phyloP scores from a whole-genome alignment of 1,284 basidiomycete species.

The Coniferiporia weirii region DNA sequence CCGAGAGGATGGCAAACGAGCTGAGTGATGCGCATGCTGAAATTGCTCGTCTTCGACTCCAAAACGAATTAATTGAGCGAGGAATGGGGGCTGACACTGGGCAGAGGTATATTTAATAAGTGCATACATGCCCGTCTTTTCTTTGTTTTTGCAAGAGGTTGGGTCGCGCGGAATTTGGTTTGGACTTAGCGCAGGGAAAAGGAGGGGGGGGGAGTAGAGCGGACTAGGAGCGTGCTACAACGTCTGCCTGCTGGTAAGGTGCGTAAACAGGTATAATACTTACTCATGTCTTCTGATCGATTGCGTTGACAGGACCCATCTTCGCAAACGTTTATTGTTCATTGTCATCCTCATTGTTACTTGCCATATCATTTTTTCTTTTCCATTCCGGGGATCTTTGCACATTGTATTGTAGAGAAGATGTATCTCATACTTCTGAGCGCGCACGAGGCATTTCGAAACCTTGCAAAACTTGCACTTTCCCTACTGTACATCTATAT shows the following conservation, averaged over 20 bases:
- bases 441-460: not conserved
- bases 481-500: not conserved
- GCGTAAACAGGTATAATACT: not conserved
- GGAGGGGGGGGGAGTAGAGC: no score
- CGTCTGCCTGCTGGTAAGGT: not conserved
- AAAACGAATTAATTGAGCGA: conserved; percentile 3
- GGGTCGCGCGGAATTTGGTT: no score
- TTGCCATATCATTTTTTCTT: not conserved
- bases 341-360: not conserved
- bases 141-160: no score
- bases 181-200: no score
- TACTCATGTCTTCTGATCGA: not conserved
- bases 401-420: conserved; percentile 10
- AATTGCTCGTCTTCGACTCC: conserved; percentile 12
- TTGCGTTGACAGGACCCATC: not conserved
- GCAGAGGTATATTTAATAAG: not conserved
- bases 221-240: no score
- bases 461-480: not conserved
- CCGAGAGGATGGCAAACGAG: conserved; percentile 10
- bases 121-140: not conserved
- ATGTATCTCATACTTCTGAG: not conserved
- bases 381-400: not conserved
- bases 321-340: not conserved
- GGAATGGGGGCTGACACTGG: not conserved
- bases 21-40: conserved; percentile 13